Percentiles rank a stretch among this genome's conserved stretches.
Conservation (phyloP, 1,139 yeast genomes). For the Nakaseomyces delphensis region DNA sequence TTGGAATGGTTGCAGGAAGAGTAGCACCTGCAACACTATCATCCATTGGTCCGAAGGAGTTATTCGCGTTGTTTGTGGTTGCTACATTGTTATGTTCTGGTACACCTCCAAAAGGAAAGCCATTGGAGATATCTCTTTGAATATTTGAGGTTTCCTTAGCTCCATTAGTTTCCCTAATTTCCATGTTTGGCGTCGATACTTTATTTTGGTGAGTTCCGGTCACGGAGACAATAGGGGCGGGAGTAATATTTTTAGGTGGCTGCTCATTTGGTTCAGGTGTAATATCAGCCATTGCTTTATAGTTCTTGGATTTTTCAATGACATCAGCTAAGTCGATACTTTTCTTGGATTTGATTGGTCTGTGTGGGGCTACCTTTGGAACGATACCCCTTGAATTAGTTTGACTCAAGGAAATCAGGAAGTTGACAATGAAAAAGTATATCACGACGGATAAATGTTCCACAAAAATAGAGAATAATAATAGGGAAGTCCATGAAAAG, state of each 20-base stretch:
- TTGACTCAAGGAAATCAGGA: constrained; percentile 12
- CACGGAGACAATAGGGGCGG: neutral
- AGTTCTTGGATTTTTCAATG: constrained; percentile 2
- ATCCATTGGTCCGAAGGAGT: neutral
- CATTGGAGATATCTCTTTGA: neutral
- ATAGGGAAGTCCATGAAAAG: constrained; percentile 20
- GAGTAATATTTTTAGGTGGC: neutral
- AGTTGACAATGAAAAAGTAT: constrained; percentile 15
- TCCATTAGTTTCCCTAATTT: neutral
- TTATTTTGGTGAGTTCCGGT: neutral
- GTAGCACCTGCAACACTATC: constrained; percentile 31
- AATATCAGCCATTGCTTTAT: constrained; percentile 2
- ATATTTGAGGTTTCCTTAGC: neutral
- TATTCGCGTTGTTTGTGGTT: neutral
- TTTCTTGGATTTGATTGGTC: neutral
- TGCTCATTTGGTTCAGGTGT: constrained; percentile 4
- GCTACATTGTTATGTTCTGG: neutral
- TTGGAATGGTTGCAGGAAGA: constrained; percentile 30
- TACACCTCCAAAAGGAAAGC: neutral
- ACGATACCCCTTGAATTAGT: constrained; percentile 13
- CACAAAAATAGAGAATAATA: constrained; percentile 17
- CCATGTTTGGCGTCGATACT: neutral
- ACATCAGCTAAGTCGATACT: constrained; percentile 5
- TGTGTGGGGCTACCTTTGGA: constrained; percentile 10
- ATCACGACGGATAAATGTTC: constrained; percentile 24